Conservation (phyloP, 306 rosid genomes). For the Ormosia emarginata region DNA sequence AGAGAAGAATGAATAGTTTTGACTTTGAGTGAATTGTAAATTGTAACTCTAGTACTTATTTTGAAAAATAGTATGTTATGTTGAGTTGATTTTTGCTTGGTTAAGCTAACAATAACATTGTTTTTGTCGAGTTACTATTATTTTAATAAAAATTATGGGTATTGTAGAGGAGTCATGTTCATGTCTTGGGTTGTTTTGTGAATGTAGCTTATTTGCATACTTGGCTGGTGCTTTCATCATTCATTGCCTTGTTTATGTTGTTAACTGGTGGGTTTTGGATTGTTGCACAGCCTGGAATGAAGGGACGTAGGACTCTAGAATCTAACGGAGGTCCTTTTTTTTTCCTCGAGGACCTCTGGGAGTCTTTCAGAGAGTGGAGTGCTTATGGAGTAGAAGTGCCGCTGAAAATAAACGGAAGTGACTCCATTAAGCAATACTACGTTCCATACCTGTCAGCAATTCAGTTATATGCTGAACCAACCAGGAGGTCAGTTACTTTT, state of each 20-base stretch:
- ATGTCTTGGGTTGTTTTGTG: background rate
- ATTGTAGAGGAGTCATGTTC: background rate
- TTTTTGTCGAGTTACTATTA: too few relatives aligned
- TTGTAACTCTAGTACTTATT: background rate
- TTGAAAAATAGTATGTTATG: background rate
- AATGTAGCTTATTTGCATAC: background rate
- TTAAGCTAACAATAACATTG: too few relatives aligned
- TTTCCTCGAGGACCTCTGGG: slow-evolving; percentile 57
- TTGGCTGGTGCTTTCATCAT: background rate
- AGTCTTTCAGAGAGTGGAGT: slow-evolving; percentile 49
- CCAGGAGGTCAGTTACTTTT: slow-evolving; percentile 29
- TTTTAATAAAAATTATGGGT: too few relatives aligned
- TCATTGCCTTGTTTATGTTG: background rate
- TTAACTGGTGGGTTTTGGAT: slow-evolving; percentile 22
- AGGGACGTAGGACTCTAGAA: slow-evolving; percentile 23
- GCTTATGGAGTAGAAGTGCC: slow-evolving; percentile 63
- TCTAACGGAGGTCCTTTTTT: slow-evolving; percentile 25
- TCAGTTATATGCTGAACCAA: slow-evolving; percentile 41
- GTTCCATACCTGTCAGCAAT: slow-evolving; percentile 57
- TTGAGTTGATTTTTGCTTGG: background rate
- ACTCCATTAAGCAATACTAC: slow-evolving; percentile 40
- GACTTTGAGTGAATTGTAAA: background rate
- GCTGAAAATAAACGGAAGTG: slow-evolving; percentile 27
- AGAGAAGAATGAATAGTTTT: background rate
- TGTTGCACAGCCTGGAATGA: slow-evolving; percentile 23